phyloP scores from a whole-genome alignment of 106 monocot genomes.

The Phalaenopsis equestris region DNA sequence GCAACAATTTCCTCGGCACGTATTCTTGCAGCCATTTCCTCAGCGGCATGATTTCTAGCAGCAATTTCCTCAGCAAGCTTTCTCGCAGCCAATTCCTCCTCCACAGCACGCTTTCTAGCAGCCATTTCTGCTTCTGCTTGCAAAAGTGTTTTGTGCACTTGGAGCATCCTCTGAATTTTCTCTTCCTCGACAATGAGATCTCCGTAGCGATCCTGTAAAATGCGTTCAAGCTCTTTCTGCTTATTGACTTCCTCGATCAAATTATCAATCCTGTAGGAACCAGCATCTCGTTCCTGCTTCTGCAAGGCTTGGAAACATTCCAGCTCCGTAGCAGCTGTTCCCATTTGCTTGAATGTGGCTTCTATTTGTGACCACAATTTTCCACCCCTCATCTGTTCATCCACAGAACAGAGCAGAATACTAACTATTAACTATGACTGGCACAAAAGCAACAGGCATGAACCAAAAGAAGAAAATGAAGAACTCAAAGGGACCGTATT shows the following conservation, averaged over 20 bases:
- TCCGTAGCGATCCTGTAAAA: constrained; percentile 63
- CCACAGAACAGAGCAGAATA: neutral
- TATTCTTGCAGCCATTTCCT: constrained; percentile 22
- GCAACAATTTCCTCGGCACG: neutral
- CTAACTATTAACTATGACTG: neutral
- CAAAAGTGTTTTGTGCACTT: constrained; percentile 40
- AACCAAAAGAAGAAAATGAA: no score
- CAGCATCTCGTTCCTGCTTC: constrained; percentile 75
- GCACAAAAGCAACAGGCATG: no score
- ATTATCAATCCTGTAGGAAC: constrained; percentile 48
- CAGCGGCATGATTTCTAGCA: constrained; percentile 12
- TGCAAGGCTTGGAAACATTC: constrained; percentile 73
- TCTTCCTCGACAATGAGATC: constrained; percentile 47
- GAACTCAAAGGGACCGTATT: no score
- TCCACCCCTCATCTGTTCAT: constrained; percentile 54
- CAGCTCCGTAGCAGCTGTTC: constrained; percentile 73
- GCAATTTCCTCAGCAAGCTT: constrained; percentile 16
- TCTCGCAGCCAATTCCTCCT: constrained; percentile 52
- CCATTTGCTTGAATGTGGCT: constrained; percentile 82
- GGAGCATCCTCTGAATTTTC: constrained; percentile 37
- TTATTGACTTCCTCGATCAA: constrained; percentile 69
- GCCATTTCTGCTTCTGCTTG: constrained; percentile 56
- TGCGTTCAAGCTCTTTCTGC: constrained; percentile 60
- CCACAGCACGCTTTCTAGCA: constrained; percentile 28
- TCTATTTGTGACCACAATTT: constrained; percentile 74